phyloP scores from a whole-genome alignment of 176 grass and related monocot genomes.

The Coix lacrymajobi region DNA sequence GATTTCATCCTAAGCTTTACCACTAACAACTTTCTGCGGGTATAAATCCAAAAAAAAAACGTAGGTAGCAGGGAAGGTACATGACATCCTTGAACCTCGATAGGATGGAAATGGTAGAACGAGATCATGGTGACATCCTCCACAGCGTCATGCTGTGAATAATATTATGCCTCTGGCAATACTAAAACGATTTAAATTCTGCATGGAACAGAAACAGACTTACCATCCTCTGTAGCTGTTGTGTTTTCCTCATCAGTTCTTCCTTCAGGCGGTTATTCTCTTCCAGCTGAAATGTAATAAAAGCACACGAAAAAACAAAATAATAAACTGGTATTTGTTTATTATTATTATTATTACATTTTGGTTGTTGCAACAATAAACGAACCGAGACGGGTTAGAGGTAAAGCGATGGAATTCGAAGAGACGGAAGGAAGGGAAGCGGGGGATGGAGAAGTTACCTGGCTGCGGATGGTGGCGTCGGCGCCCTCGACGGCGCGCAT shows the following conservation, averaged over 20 bases:
- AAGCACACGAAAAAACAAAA: neutral
- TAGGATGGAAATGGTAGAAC: neutral
- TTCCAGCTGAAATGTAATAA: slow-evolving; percentile 48
- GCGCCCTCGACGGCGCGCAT: slow-evolving; percentile 76
- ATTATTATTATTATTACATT: neutral
- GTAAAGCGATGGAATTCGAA: neutral
- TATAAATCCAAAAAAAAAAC: neutral
- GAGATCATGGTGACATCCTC: neutral
- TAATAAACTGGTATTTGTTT: neutral
- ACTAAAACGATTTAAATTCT: neutral
- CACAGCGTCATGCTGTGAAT: neutral
- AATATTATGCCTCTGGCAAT: neutral
- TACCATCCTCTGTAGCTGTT: slow-evolving; percentile 63
- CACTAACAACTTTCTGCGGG: neutral
- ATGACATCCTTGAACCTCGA: neutral
- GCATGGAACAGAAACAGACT: neutral
- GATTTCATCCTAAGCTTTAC: neutral
- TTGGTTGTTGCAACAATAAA: neutral
- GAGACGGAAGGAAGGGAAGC: neutral
- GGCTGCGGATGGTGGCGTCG: slow-evolving; percentile 70
- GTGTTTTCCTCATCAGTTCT: slow-evolving; percentile 58
- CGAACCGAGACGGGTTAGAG: neutral
- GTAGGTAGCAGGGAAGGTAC: neutral
- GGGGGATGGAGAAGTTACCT: slow-evolving; percentile 32
- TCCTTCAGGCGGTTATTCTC: slow-evolving; percentile 84